These are phyloP conservation scores for Bipolaris oryzae DNA, from an alignment of 2,329 filamentous ascomycete genomes.

Conservation along the genomic window DNA sequence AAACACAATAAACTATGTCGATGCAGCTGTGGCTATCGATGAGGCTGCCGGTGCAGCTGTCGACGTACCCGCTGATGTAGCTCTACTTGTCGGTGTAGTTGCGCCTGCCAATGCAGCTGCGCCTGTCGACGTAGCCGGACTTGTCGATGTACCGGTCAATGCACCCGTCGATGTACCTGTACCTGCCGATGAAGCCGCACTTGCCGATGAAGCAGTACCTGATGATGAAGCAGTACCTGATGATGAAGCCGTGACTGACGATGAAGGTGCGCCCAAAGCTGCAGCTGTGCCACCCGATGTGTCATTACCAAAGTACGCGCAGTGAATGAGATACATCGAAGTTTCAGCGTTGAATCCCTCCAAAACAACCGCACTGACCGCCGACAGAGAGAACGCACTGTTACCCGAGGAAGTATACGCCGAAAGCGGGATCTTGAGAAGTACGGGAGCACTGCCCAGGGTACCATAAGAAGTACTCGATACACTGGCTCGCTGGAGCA, in stretches of 20 bases:
- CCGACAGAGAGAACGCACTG: slow-evolving; percentile 4
- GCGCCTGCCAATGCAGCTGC: neutral
- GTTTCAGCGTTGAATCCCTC: slow-evolving; percentile 8
- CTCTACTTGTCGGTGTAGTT: neutral
- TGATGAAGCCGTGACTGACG: neutral
- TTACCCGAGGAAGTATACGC: slow-evolving; percentile 4
- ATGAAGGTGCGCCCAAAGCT: neutral
- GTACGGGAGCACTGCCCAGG: slow-evolving; percentile 7
- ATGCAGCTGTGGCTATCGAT: neutral
- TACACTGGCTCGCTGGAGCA: slow-evolving; percentile 9
- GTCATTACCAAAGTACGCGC: slow-evolving; percentile 10
- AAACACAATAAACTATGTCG: neutral
- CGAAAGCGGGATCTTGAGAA: slow-evolving; percentile 6
- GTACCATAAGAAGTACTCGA: slow-evolving; percentile 3
- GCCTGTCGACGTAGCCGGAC: neutral
- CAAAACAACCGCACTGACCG: slow-evolving; percentile 10
- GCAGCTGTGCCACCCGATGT: neutral
- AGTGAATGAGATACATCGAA: slow-evolving; percentile 8
- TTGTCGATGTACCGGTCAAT: no score
- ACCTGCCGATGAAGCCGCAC: neutral
- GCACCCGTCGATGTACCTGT: no score
- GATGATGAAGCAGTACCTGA: neutral
- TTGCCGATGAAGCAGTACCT: neutral
- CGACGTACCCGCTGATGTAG: neutral
- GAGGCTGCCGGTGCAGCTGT: neutral